phyloP scores from a whole-genome alignment of 169 alveolate genomes.

The Amoebophrya sp. region DNA sequence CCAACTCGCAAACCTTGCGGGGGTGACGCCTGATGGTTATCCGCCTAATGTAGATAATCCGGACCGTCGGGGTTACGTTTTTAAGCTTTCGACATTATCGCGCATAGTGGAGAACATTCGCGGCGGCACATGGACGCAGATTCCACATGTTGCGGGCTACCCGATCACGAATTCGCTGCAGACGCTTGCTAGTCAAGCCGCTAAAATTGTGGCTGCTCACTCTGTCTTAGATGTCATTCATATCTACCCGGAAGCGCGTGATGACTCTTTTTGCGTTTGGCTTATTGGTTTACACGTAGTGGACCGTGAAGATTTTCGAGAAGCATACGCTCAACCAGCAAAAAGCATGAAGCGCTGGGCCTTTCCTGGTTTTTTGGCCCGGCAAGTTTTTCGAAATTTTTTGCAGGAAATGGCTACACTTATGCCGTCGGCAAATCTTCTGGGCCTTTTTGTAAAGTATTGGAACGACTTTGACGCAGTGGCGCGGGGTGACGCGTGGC shows the following conservation, averaged over 20 bases:
- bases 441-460: not conserved
- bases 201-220: too few relatives aligned
- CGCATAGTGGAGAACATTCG: too few relatives aligned
- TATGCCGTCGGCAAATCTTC: not conserved
- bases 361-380: not conserved
- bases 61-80: too few relatives aligned
- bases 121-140: too few relatives aligned
- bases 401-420: not conserved
- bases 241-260: not conserved
- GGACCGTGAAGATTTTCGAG: not conserved
- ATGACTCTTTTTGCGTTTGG: not conserved
- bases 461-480: not conserved
- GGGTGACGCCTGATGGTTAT: too few relatives aligned
- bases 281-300: not conserved
- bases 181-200: too few relatives aligned
- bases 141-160: too few relatives aligned
- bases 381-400: not conserved
- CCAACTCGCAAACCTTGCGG: too few relatives aligned
- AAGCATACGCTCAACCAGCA: not conserved
- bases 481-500: not conserved
- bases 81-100: too few relatives aligned
- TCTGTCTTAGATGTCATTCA: too few relatives aligned
- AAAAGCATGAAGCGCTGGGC: not conserved
- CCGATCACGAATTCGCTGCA: too few relatives aligned
- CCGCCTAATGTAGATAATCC: too few relatives aligned